These are phyloP conservation scores for Quercus lobata DNA, from an alignment of 331 rosid species.

Conservation along the genomic window DNA sequence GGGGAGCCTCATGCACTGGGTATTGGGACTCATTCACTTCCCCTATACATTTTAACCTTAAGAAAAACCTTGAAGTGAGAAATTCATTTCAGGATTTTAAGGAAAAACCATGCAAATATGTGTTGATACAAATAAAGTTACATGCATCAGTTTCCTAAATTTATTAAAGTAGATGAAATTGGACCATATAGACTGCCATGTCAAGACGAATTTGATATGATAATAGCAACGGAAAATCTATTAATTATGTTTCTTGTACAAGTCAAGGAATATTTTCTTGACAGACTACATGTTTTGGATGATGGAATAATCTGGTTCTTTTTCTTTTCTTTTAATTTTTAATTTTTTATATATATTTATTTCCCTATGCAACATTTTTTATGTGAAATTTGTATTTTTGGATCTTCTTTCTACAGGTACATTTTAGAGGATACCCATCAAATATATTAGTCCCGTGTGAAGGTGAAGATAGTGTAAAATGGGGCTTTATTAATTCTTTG, in stretches of 20 bases:
- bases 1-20: too few relatives aligned
- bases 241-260: background rate
- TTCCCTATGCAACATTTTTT: background rate
- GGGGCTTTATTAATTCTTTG: conserved; percentile 92
- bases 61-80: background rate
- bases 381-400: background rate
- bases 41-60: background rate
- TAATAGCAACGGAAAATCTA: background rate
- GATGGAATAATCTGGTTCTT: background rate
- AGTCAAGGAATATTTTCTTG: background rate
- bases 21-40: background rate
- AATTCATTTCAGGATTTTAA: background rate
- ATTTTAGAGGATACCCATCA: conserved; percentile 87
- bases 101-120: background rate
- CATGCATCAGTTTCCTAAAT: background rate
- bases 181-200: background rate
- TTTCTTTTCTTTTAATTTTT: background rate
- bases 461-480: conserved; percentile 85
- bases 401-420: conserved; percentile 52
- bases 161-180: background rate
- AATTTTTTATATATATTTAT: background rate
- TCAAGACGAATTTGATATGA: background rate
- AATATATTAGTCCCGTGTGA: conserved; percentile 78
- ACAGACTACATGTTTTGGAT: background rate
- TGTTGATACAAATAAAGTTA: background rate